Evolutionary conservation across 2,329 filamentous ascomycete genomes (phyloP), one percentile per base, ranked within the genome.

Genomic region (Penicillium sp.): DNA sequence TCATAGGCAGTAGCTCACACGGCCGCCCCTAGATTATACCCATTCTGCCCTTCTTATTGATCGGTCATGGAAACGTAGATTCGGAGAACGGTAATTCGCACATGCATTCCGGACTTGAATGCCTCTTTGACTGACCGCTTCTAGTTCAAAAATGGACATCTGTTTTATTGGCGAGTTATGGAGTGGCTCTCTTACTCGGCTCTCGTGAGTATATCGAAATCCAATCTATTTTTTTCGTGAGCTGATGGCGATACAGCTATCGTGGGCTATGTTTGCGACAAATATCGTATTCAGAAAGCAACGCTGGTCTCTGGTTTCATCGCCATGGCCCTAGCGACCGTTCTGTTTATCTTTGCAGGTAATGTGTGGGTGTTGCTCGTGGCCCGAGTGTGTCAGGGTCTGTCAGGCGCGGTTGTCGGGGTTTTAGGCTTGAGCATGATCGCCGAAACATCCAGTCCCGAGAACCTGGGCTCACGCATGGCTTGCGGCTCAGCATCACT

Each of bases 41-140:
- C 2, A 40, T 40, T 22, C 12, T 40, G 14, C 37, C 37, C 9
- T 40, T 40, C 11, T 3, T 40, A 12, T 22, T 40, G 18, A 40
- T 40, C 18, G 18, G 18, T 12, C n/a, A 22, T 12, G 37, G 37
- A 6, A 40, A 18, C 18, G 18, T 40, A 18, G 4, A 3, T 12
- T 18, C 11, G 37, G 37, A 5, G 2, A 11, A 18, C n/a, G 33
- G 33, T 37, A 18, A 37, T 18, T n/a, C n/a, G n/a, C n/a, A n/a
- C n/a, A n/a, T 5, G 6, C 12, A 1, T 18, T 8, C 8, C 3
- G 11, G 1, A 9, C 33, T 4, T 4, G 9, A 2, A 12, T 6
- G 6, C 5, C 29, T 15, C 14, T 3, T 20, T 22, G 18, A 18
- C 37, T 22, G 18, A 22, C 5, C 14, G 1, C 5, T 9, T 22